These are phyloP conservation scores for Penicillium sp. DNA, from an alignment of 2,329 filamentous ascomycete species.

Conservation along the genomic window DNA sequence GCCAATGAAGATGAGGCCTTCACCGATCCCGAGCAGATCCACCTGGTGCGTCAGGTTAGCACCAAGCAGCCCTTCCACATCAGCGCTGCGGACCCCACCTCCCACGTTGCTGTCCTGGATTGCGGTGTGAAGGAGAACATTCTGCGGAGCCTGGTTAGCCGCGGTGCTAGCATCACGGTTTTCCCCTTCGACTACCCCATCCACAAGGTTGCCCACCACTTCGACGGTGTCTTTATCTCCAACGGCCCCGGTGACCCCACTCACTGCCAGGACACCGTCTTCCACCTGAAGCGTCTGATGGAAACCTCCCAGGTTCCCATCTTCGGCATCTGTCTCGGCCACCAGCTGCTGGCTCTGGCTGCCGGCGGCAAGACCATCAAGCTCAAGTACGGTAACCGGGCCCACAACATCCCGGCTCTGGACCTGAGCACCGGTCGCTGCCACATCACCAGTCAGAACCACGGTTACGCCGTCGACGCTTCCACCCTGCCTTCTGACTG, in stretches of 20 bases:
- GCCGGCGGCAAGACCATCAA: conserved; percentile 87
- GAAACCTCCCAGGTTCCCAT: conserved; percentile 84
- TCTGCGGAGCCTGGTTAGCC: conserved; percentile 83
- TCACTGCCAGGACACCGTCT: conserved; percentile 89
- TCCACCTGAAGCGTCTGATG: conserved; percentile 87
- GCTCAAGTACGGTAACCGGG: conserved; percentile 98
- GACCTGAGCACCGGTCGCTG: conserved; percentile 94
- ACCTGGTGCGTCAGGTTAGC: conserved; percentile 91
- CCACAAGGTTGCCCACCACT: conserved; percentile 96
- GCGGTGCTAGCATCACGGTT: conserved; percentile 85
- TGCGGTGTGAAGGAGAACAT: conserved; percentile 99
- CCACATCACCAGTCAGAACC: conserved; percentile 98
- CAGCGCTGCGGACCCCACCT: conserved; percentile 71
- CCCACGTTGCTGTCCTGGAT: conserved; percentile 91
- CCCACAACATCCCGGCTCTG: conserved; percentile 94
- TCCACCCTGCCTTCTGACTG: conserved; percentile 76
- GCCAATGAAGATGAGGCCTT: conserved; percentile 96
- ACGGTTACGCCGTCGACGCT: conserved; percentile 91
- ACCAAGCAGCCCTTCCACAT: conserved; percentile 98
- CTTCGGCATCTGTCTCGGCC: conserved; percentile 96
- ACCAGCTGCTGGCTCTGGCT: conserved; percentile 89
- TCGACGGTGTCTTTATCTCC: conserved; percentile 97
- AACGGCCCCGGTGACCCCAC: conserved; percentile 98
- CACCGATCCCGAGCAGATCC: conserved; percentile 91
- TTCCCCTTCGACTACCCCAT: conserved; percentile 97